phyloP scores from a whole-genome alignment of 1,284 basidiomycete genomes.

The Moesziomyces globuligerus region DNA sequence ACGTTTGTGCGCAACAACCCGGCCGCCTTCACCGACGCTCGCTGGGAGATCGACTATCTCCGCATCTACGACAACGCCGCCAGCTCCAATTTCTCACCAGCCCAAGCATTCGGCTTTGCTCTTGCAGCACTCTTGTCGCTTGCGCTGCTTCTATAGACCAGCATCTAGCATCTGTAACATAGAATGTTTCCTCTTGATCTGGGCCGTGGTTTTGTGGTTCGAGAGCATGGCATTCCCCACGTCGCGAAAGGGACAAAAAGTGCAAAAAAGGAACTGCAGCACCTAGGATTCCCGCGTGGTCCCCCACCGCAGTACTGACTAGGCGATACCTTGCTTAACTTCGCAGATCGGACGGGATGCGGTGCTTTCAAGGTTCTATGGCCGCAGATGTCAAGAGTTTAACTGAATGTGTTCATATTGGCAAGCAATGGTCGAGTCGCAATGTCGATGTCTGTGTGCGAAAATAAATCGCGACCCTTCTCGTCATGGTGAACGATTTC shows the following conservation, averaged over 20 bases:
- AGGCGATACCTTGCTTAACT: conserved; percentile 81
- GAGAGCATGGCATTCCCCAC: too few relatives aligned
- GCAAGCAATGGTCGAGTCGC: too few relatives aligned
- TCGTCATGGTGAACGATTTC: too few relatives aligned
- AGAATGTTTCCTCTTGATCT: too few relatives aligned
- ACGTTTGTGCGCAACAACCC: conserved; percentile 52
- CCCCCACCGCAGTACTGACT: conserved; percentile 86
- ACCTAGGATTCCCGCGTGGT: conserved; percentile 82
- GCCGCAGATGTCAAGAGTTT: conserved; percentile 78
- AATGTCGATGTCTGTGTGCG: too few relatives aligned
- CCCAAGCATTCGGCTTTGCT: neutral
- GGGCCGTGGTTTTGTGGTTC: too few relatives aligned
- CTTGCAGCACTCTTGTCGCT: neutral
- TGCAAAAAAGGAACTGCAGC: too few relatives aligned
- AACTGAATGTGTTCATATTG: too few relatives aligned
- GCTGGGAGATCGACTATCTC: conserved; percentile 60
- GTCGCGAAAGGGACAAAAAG: too few relatives aligned
- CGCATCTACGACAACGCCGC: conserved; percentile 46
- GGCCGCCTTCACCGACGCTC: conserved; percentile 40
- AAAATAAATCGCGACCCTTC: too few relatives aligned
- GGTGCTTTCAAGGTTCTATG: conserved; percentile 82
- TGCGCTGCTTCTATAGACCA: neutral
- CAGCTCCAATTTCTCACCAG: neutral
- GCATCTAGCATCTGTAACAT: neutral
- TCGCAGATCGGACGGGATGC: conserved; percentile 83